Evolutionary conservation across 345 rosid species (phyloP).

Genomic region (Arabidopsis arenosa): DNA sequence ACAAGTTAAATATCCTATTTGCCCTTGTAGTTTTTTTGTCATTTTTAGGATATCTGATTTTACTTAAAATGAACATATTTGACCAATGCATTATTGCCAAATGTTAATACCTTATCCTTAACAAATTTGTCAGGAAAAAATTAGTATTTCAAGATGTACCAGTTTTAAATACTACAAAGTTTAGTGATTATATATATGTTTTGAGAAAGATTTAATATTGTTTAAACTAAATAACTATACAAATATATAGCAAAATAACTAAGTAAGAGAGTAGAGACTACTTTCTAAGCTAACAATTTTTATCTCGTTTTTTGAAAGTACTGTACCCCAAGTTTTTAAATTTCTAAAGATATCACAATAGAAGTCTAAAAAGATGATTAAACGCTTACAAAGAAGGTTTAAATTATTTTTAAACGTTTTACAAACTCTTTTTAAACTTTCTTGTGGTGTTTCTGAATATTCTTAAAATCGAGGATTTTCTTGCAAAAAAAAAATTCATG

Average conservation of each 20-base stretch:
- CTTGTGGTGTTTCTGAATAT: too few relatives aligned
- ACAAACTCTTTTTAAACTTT: too few relatives aligned
- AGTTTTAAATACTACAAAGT: too few relatives aligned
- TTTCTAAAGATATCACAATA: not conserved
- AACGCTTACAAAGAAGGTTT: not conserved
- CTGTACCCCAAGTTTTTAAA: not conserved
- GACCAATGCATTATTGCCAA: slow-evolving; percentile 2
- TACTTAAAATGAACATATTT: not conserved
- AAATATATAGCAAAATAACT: too few relatives aligned
- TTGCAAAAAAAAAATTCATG: not conserved
- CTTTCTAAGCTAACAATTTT: too few relatives aligned
- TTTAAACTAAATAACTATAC: too few relatives aligned
- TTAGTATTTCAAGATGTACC: not conserved
- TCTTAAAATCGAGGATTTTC: too few relatives aligned
- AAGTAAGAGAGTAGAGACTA: too few relatives aligned
- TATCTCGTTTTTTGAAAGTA: too few relatives aligned
- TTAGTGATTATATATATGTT: too few relatives aligned
- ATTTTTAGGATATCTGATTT: not conserved
- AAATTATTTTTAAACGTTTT: too few relatives aligned
- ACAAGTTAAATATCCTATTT: not conserved
- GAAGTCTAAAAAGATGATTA: not conserved
- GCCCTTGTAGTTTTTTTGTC: not conserved
- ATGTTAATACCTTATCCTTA: not conserved
- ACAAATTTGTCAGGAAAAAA: not conserved
- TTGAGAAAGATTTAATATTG: too few relatives aligned